Percentiles rank a stretch among this genome's conserved stretches.
phyloP scores from a whole-genome alignment of 2,329 filamentous ascomycete species.

The Fusarium nematophilum region DNA sequence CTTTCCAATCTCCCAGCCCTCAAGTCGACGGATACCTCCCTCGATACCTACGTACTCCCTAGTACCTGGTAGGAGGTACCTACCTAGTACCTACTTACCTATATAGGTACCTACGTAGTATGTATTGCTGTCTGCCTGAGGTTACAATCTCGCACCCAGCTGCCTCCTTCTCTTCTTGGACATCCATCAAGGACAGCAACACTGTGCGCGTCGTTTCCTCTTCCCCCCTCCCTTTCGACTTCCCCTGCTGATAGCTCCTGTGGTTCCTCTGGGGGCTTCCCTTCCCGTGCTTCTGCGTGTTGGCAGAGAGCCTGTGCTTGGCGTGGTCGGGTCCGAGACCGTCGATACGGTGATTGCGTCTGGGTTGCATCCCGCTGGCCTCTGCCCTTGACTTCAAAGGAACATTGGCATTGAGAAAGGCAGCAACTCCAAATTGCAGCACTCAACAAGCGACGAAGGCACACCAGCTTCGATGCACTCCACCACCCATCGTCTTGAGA shows the following conservation, averaged over 20 bases:
- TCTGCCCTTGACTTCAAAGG: constrained; percentile 6
- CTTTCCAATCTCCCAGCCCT: constrained; percentile 19
- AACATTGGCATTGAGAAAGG: constrained; percentile 1
- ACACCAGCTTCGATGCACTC: constrained; percentile 35
- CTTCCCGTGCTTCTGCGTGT: too few species aligned
- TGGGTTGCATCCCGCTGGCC: constrained; percentile 18
- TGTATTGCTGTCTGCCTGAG: constrained; percentile 2
- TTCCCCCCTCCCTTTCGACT: neutral
- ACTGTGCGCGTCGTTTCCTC: constrained; percentile 1
- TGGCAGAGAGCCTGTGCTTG: too few species aligned
- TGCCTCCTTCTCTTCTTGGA: neutral
- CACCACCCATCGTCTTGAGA: constrained; percentile 39
- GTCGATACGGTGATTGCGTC: neutral
- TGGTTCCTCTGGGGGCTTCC: too few species aligned
- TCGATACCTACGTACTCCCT: too few species aligned
- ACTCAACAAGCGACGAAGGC: constrained; percentile 3
- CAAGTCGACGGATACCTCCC: constrained; percentile 5
- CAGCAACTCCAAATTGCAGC: constrained; percentile 10
- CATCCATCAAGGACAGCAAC: neutral
- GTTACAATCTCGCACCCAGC: neutral
- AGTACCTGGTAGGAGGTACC: too few species aligned
- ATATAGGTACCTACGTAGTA: too few species aligned
- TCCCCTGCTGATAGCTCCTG: too few species aligned
- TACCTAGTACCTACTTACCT: too few species aligned
- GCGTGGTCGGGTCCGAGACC: too few species aligned